Evolutionary conservation across 495 filamentous ascomycete species (phyloP).

Genomic region (Aspergillus egyptiacus): DNA sequence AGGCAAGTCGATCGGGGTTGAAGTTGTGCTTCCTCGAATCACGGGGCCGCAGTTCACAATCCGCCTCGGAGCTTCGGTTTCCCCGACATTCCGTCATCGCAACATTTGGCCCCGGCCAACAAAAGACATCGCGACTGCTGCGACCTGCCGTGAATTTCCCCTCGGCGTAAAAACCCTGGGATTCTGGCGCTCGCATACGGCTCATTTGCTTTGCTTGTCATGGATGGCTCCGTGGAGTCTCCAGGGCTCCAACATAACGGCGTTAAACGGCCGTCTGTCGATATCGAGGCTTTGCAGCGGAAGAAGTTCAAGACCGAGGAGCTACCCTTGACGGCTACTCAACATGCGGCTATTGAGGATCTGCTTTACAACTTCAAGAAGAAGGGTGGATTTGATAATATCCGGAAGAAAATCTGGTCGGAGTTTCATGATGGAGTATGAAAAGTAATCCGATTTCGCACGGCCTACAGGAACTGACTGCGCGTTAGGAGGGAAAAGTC

Average conservation of each 20-base stretch:
- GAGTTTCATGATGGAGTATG: conserved; percentile 72
- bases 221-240: conserved; percentile 40
- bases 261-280: conserved; percentile 25
- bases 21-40: conserved; percentile 34
- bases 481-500: conserved; percentile 56
- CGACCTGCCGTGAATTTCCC: conserved; percentile 3
- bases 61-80: conserved; percentile 26
- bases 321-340: conserved; percentile 65
- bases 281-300: conserved; percentile 38
- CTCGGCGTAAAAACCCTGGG: neutral
- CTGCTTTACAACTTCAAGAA: conserved; percentile 82
- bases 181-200: neutral
- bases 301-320: conserved; percentile 82
- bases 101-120: neutral
- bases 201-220: conserved; percentile 22
- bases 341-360: conserved; percentile 68
- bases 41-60: conserved; percentile 37
- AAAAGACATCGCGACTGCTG: neutral
- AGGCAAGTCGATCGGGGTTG: conserved; percentile 15
- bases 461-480: conserved; percentile 10
- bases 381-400: conserved; percentile 80
- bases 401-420: conserved; percentile 75
- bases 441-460: conserved; percentile 9
- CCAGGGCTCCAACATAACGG: conserved; percentile 23
- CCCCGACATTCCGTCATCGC: conserved; percentile 8